These are phyloP conservation scores for Aspergillus indologenus DNA, from an alignment of 495 filamentous ascomycete genomes.

Conservation along the genomic window DNA sequence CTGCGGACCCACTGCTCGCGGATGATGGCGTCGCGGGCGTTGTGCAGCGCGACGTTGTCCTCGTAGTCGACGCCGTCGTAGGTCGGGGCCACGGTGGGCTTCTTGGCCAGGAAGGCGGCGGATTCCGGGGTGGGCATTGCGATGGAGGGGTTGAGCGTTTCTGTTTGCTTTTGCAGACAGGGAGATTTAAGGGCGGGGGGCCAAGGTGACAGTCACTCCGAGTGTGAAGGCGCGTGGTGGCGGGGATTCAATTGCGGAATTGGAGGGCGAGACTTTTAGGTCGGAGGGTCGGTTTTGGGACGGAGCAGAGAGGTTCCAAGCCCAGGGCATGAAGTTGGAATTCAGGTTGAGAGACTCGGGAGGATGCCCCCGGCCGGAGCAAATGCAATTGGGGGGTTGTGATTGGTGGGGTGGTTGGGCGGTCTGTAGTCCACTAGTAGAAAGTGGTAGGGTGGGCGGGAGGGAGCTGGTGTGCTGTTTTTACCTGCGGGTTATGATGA, in stretches of 20 bases:
- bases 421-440: conserved; percentile 1
- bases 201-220: no score
- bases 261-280: no score
- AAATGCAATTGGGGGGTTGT: conserved; percentile 20
- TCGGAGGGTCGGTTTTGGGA: no score
- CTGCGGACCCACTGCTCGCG: conserved; percentile 95
- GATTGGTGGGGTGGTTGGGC: conserved; percentile 20
- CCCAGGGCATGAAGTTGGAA: no score
- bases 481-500: neutral
- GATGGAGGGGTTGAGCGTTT: conserved; percentile 10
- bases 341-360: neutral
- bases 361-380: conserved; percentile 12
- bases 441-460: neutral
- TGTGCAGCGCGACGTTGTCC: conserved; percentile 84
- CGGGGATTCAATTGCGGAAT: no score
- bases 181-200: no score
- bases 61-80: conserved; percentile 98
- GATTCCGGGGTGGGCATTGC: conserved; percentile 90
- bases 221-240: no score
- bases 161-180: no score
- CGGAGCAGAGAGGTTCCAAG: no score
- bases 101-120: conserved; percentile 84
- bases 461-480: conserved; percentile 1
- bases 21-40: conserved; percentile 89
- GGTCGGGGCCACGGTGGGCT: conserved; percentile 88